Conservation (phyloP, 768 basidiomycete species). For the Trametes cingulata region DNA sequence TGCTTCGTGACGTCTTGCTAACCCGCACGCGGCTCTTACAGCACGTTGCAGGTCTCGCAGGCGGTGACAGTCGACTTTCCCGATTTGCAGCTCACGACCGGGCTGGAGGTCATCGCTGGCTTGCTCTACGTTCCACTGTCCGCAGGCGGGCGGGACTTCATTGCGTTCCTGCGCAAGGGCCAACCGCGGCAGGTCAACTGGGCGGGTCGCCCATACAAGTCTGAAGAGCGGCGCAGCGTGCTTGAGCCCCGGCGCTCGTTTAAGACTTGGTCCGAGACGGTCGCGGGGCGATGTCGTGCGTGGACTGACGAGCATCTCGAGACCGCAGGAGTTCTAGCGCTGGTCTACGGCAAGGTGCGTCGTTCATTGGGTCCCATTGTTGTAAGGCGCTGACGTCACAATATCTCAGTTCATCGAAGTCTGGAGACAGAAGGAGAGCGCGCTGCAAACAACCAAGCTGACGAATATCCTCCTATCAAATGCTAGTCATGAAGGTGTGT, state of each 20-base stretch:
- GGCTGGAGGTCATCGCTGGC: constrained; percentile 68
- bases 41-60: constrained; percentile 70
- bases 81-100: constrained; percentile 62
- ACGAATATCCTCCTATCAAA: constrained; percentile 77
- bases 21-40: constrained; percentile 25
- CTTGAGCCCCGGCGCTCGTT: constrained; percentile 82
- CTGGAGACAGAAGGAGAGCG: constrained; percentile 80
- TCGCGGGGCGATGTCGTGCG: constrained; percentile 62
- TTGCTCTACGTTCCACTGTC: constrained; percentile 77
- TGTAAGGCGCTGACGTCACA: neutral
- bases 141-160: constrained; percentile 72
- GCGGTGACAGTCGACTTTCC: constrained; percentile 69
- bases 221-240: constrained; percentile 34
- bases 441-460: constrained; percentile 67
- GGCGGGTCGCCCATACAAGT: constrained; percentile 73
- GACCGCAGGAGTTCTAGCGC: constrained; percentile 74
- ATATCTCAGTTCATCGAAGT: constrained; percentile 73
- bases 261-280: constrained; percentile 75
- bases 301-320: constrained; percentile 87
- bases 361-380: neutral
- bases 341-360: constrained; percentile 72
- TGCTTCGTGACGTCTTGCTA: neutral
- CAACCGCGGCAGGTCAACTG: constrained; percentile 71
- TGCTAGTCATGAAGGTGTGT: constrained; percentile 76
- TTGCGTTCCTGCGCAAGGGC: constrained; percentile 77